Conservation (phyloP, 2,329 filamentous ascomycete species). For the Pseudodiploospora longispora region DNA sequence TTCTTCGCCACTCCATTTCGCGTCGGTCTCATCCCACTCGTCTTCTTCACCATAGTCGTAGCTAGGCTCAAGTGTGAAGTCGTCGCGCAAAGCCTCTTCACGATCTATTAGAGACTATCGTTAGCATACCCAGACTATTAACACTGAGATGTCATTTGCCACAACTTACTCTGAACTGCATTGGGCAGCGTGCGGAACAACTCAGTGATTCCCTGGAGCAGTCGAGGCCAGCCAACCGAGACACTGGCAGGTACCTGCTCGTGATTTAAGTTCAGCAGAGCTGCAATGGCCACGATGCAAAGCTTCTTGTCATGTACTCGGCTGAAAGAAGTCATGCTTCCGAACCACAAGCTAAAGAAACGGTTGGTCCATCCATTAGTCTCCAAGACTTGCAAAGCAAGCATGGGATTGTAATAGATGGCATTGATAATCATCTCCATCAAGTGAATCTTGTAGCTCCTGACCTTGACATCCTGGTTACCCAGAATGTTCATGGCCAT, state of each 20-base stretch:
- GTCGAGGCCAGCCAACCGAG: constrained; percentile 86
- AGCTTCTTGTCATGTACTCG: constrained; percentile 98
- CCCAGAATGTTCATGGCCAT: constrained; percentile 80
- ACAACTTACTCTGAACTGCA: constrained; percentile 68
- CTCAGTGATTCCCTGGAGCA: constrained; percentile 79
- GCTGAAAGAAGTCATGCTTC: constrained; percentile 85
- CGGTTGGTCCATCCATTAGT: constrained; percentile 92
- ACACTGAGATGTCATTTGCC: too few relatives aligned
- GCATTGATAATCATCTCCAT: constrained; percentile 99
- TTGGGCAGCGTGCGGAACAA: constrained; percentile 86
- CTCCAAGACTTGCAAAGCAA: constrained; percentile 84
- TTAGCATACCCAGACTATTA: too few relatives aligned
- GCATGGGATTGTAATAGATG: constrained; percentile 90
- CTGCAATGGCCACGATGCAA: constrained; percentile 86
- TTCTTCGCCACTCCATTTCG: constrained; percentile 69
- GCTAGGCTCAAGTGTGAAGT: constrained; percentile 62
- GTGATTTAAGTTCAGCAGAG: constrained; percentile 69
- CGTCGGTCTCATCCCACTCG: constrained; percentile 74
- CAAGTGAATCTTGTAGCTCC: constrained; percentile 88
- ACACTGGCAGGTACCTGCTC: constrained; percentile 87
- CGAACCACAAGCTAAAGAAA: constrained; percentile 98
- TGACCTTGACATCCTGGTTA: constrained; percentile 72
- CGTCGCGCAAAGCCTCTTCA: constrained; percentile 85
- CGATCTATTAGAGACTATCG: constrained; percentile 47
- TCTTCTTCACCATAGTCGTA: constrained; percentile 66